Conservation (phyloP, 306 rosid species). For the Acacia crassicarpa region DNA sequence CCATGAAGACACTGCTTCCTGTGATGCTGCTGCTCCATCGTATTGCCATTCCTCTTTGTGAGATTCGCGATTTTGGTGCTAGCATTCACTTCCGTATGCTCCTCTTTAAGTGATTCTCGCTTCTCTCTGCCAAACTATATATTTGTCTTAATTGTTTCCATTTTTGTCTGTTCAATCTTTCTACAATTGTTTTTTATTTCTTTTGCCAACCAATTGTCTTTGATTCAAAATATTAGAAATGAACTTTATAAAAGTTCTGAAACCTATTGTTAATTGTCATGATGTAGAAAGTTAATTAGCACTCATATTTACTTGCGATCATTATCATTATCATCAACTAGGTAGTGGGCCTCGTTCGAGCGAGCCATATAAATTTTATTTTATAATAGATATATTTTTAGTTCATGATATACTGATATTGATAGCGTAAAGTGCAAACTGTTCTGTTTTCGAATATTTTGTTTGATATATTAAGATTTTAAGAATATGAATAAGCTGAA, state of each 20-base stretch:
- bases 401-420: background rate
- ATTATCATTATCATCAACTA: background rate
- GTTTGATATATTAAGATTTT: background rate
- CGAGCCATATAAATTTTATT: background rate
- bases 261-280: background rate
- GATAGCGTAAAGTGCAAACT: background rate
- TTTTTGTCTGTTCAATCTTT: background rate
- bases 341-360: background rate
- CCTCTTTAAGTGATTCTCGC: constrained; percentile 48
- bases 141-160: background rate
- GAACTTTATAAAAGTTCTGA: background rate
- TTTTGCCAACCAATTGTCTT: background rate
- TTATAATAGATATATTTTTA: background rate
- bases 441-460: background rate
- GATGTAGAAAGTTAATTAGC: background rate
- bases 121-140: background rate
- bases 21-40: constrained; percentile 43
- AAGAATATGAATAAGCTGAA: background rate
- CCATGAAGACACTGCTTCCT: constrained; percentile 47
- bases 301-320: background rate
- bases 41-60: constrained; percentile 55
- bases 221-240: background rate
- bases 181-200: background rate
- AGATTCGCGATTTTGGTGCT: constrained; percentile 63
- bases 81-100: constrained; percentile 65